Conservation (phyloP, 371 early-diverging fungal species). For the Syncephalastrum racemosum region DNA sequence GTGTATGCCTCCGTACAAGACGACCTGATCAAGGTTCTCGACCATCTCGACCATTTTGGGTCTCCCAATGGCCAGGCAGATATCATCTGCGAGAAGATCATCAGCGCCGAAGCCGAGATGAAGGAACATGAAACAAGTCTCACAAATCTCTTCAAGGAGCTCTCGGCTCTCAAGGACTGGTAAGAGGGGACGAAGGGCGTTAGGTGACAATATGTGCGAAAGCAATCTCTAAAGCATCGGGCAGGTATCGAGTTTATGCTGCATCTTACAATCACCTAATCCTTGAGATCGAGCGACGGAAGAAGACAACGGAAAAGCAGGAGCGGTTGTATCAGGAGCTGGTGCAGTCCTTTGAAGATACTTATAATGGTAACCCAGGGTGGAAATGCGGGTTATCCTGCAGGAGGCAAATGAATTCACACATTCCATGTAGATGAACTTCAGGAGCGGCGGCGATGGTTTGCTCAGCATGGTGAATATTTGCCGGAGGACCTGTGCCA, state of each 20-base stretch:
- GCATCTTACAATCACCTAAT: constrained; percentile 39
- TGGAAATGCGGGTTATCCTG: neutral
- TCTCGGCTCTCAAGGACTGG: constrained; percentile 34
- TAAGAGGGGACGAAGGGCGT: neutral
- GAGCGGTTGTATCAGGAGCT: constrained; percentile 26
- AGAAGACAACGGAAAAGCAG: constrained; percentile 29
- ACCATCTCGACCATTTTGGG: constrained; percentile 31
- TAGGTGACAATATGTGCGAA: too few species aligned
- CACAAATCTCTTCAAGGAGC: constrained; percentile 34
- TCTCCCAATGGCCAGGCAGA: constrained; percentile 30
- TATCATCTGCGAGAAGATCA: constrained; percentile 33
- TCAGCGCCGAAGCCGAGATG: constrained; percentile 31
- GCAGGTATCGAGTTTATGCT: constrained; percentile 38
- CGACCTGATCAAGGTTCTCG: constrained; percentile 29
- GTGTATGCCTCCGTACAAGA: constrained; percentile 27
- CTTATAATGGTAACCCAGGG: constrained; percentile 22
- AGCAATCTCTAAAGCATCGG: neutral
- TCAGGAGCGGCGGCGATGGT: constrained; percentile 40
- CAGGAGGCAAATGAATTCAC: neutral
- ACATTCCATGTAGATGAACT: constrained; percentile 27
- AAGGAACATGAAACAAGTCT: constrained; percentile 32
- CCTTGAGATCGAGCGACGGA: constrained; percentile 41
- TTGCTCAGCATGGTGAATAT: constrained; percentile 44
- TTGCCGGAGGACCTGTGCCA: constrained; percentile 45
- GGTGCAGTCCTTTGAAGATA: constrained; percentile 28